These are phyloP conservation scores for Rhizopogon vinicolor DNA, from an alignment of 768 basidiomycete species.

Conservation along the genomic window DNA sequence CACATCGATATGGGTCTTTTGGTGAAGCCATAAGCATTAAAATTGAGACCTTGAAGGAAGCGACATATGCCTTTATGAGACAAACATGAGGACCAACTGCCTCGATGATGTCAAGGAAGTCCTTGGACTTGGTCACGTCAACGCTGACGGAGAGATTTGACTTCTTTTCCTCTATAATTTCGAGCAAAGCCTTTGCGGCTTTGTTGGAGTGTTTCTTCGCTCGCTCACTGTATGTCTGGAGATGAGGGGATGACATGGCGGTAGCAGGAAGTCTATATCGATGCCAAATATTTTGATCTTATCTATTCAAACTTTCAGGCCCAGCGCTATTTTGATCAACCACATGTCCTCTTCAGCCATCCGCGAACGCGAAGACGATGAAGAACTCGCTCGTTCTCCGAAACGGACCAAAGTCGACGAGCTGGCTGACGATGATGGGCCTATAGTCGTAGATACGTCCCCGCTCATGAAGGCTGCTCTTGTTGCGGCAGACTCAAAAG, in stretches of 20 bases:
- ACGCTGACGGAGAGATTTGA: slow-evolving; percentile 95
- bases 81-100: slow-evolving; percentile 87
- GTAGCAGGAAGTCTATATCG: not conserved
- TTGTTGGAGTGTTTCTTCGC: slow-evolving; percentile 60
- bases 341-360: slow-evolving; percentile 29
- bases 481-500: slow-evolving; percentile 1
- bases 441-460: slow-evolving; percentile 7
- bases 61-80: slow-evolving; percentile 78
- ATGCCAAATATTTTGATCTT: not conserved
- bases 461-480: not conserved
- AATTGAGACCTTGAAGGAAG: slow-evolving; percentile 5
- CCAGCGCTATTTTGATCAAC: not conserved
- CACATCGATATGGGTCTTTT: slow-evolving; percentile 94
- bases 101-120: slow-evolving; percentile 84
- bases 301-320: not conserved
- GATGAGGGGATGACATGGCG: slow-evolving; percentile 32
- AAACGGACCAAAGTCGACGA: slow-evolving; percentile 35
- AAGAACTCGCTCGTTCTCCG: slow-evolving; percentile 28
- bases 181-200: slow-evolving; percentile 73
- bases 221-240: slow-evolving; percentile 58
- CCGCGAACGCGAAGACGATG: slow-evolving; percentile 51
- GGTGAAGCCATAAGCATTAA: slow-evolving; percentile 20
- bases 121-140: slow-evolving; percentile 77
- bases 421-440: slow-evolving; percentile 6
- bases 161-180: slow-evolving; percentile 80